Evolutionary conservation across 345 rosid species (phyloP), one percentile per base, ranked within the genome.

Genomic region (Citrus reticulata): DNA sequence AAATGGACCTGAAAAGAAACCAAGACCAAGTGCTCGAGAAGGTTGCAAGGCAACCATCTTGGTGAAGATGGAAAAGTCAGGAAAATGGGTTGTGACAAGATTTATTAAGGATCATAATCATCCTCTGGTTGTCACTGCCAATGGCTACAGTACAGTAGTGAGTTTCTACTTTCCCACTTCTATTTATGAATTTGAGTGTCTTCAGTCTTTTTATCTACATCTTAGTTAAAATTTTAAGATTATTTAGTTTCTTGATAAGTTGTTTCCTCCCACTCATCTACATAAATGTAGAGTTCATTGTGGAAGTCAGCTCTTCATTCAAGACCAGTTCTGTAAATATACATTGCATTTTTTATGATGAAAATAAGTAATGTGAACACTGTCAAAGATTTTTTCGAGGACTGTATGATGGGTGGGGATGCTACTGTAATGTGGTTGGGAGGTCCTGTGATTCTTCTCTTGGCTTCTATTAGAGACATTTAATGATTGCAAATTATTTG

Each of bases 21-120:
- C 89, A 64, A 83, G 93, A 34, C 77, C 88, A 25, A 89, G 93
- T 64, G 87, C 93, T 39, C 87, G 97, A 68, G 97, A 93, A 86
- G 97, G 97, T 68, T 93, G 97, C 84, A 93, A 91, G 68, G 97
- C 97, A 42, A 93, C 92, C 19, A 89, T 93, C 77, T 81, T 93
- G 68, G 90, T 91, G 27, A 93, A 93, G 82, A 87, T 91, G 91
- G 95, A 93, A 76, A 93, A 90, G 80, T 87, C 90, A 27, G 95
- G 91, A 78, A 93, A 91, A 85, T 93, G 97, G 97, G 86, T 89
- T 63, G 92, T 93, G 39, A 87, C 97, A 25, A 91, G 95, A 90
- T 93, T 93, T 73, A 91, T 80, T 27, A 93, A 86, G 84, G 92
- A 89, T 76, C 97, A 93, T 79, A 93, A 90, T 78, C 97, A 93